Evolutionary conservation across 140 eudicot genomes (phyloP).

Genomic region (Oenanthe javanica): DNA sequence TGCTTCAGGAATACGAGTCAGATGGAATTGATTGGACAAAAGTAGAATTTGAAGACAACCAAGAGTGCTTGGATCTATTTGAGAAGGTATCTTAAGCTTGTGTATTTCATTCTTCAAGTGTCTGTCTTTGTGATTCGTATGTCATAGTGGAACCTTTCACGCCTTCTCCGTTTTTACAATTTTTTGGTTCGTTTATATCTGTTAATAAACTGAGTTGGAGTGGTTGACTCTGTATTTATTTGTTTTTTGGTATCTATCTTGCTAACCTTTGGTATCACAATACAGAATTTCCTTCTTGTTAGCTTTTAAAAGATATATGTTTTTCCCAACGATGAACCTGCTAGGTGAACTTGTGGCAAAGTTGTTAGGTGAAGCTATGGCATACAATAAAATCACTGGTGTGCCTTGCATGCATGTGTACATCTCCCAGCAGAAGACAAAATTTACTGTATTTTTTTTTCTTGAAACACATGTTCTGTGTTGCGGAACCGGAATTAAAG

Average conservation of each 20-base stretch:
- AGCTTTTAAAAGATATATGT: neutral
- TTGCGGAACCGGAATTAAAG: no score
- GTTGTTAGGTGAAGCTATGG: no score
- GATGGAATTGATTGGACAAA: conserved; percentile 94
- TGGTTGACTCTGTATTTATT: neutral
- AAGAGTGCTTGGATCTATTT: conserved; percentile 76
- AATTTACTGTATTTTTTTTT: no score
- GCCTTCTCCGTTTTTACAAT: neutral
- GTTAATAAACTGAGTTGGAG: neutral
- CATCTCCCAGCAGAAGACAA: no score
- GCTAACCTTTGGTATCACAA: neutral
- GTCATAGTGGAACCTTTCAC: neutral
- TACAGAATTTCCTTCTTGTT: neutral
- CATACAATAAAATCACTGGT: no score
- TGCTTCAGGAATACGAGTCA: conserved; percentile 65
- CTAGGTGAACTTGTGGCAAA: no score
- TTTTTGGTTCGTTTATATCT: neutral
- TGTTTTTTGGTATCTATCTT: neutral
- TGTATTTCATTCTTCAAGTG: neutral
- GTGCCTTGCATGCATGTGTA: no score
- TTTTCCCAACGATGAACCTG: neutral
- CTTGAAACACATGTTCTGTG: no score
- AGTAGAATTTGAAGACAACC: conserved; percentile 87
- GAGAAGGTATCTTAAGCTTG: conserved; percentile 53
- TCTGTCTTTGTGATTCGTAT: neutral